A percentile compares a stretch with the other conserved stretches of the same genome.
Evolutionary conservation across 805 yeast species (phyloP).

Genomic region (Starmera caribaea): DNA sequence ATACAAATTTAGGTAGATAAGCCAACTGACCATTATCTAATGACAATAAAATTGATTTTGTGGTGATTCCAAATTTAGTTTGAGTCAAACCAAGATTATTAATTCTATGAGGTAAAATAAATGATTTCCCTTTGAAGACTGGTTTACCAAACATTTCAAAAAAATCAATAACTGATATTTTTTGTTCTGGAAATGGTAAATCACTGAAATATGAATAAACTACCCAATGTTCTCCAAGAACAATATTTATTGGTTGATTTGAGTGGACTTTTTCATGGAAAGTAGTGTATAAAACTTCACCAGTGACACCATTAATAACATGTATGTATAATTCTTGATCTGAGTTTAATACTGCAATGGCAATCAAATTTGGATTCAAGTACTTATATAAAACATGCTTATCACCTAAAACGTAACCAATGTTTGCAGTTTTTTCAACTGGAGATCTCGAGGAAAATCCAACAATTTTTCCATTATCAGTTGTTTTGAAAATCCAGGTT

Average conservation of each 20-base stretch:
- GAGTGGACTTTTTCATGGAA: constrained; percentile 33
- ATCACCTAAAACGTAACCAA: constrained; percentile 62
- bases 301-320: constrained; percentile 62
- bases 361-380: constrained; percentile 58
- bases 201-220: constrained; percentile 53
- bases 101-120: constrained; percentile 51
- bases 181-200: constrained; percentile 39
- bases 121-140: constrained; percentile 44
- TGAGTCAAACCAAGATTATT: constrained; percentile 39
- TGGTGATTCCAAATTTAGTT: constrained; percentile 59
- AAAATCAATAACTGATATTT: constrained; percentile 65
- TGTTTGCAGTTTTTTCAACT: constrained; percentile 36
- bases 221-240: constrained; percentile 79
- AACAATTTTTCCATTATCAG: constrained; percentile 27
- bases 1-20: constrained; percentile 56
- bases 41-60: constrained; percentile 52
- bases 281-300: constrained; percentile 42
- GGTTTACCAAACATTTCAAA: constrained; percentile 48
- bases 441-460: constrained; percentile 30
- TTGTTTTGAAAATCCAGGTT: constrained; percentile 30
- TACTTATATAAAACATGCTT: constrained; percentile 77
- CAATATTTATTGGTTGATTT: constrained; percentile 35
- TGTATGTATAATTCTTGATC: constrained; percentile 31
- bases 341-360: constrained; percentile 34
- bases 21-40: constrained; percentile 54